phyloP scores from a whole-genome alignment of 352 stramenopile genomes.

The Phytophthora citricola region DNA sequence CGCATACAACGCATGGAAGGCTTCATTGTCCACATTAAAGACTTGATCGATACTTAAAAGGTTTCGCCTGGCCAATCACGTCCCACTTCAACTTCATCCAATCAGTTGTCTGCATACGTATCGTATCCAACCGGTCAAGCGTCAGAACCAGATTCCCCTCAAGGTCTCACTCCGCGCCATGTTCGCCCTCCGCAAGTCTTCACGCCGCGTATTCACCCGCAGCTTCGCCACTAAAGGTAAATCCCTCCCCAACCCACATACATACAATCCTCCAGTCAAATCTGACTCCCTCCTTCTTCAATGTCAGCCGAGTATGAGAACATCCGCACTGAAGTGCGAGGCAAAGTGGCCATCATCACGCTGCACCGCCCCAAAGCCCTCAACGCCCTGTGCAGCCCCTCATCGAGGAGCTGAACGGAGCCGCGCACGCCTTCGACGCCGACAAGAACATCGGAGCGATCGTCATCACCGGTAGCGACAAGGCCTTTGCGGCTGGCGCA shows the following conservation, averaged over 20 bases:
- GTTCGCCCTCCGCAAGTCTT: conserved; percentile 55
- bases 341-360: conserved; percentile 95
- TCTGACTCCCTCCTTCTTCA: background rate
- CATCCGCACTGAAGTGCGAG: conserved; percentile 87
- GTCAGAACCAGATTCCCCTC: conserved; percentile 23
- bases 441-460: conserved; percentile 95
- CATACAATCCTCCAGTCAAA: background rate
- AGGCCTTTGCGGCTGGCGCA: conserved; percentile 97
- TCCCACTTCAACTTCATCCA: conserved; percentile 20
- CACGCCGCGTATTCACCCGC: conserved; percentile 41
- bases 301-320: conserved; percentile 82
- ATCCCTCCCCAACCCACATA: background rate
- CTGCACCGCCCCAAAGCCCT: conserved; percentile 97
- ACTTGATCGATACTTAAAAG: too few relatives aligned
- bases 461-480: conserved; percentile 96
- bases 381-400: conserved; percentile 97
- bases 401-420: conserved; percentile 96
- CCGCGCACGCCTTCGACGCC: conserved; percentile 91
- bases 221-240: conserved; percentile 66
- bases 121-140: background rate
- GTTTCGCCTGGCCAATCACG: background rate
- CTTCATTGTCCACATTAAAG: too few relatives aligned
- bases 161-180: conserved; percentile 28
- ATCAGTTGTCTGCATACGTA: background rate
- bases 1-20: too few relatives aligned